Percentiles rank a stretch among this genome's conserved stretches.
Evolutionary conservation across 2,329 filamentous ascomycete genomes (phyloP).

Genomic region (Colletotrichum sp.): DNA sequence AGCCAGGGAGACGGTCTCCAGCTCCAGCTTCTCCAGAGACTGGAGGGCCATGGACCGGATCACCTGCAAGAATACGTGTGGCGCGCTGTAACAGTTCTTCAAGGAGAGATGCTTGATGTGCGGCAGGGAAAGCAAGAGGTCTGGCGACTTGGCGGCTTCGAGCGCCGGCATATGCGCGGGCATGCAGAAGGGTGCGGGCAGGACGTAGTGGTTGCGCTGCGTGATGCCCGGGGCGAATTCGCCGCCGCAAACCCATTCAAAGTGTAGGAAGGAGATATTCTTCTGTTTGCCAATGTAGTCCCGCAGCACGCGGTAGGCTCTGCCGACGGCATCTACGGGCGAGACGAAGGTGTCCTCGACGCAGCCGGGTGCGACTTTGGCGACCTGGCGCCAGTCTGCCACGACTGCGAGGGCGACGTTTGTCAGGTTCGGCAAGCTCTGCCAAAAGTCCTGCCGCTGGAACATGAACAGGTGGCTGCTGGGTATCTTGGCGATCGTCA

Average conservation of each 20-base stretch:
- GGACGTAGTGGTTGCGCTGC: slow-evolving; percentile 65
- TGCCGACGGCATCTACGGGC: slow-evolving; percentile 55
- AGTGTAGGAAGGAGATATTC: slow-evolving; percentile 62
- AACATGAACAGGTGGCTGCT: slow-evolving; percentile 64
- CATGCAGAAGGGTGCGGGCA: slow-evolving; percentile 61
- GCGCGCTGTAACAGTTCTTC: slow-evolving; percentile 73
- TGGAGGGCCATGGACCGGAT: slow-evolving; percentile 51
- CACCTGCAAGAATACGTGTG: slow-evolving; percentile 59
- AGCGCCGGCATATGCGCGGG: slow-evolving; percentile 32
- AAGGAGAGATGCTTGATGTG: slow-evolving; percentile 64
- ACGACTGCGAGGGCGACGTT: slow-evolving; percentile 65
- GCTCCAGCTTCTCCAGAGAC: slow-evolving; percentile 56
- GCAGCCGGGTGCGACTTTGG: slow-evolving; percentile 54
- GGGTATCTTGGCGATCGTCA: slow-evolving; percentile 70
- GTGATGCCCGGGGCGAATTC: slow-evolving; percentile 68
- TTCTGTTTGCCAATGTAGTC: slow-evolving; percentile 50
- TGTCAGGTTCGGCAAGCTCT: slow-evolving; percentile 56
- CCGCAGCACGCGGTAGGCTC: slow-evolving; percentile 59
- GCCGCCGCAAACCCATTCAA: slow-evolving; percentile 73
- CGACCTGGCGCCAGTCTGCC: slow-evolving; percentile 69
- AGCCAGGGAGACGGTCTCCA: slow-evolving; percentile 71
- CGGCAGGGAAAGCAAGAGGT: slow-evolving; percentile 56
- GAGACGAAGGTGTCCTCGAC: slow-evolving; percentile 52
- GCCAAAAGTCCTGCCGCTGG: slow-evolving; percentile 66
- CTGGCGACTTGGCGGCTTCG: slow-evolving; percentile 33